Conservation (phyloP, 306 rosid genomes). For the Lotus japonicus region DNA sequence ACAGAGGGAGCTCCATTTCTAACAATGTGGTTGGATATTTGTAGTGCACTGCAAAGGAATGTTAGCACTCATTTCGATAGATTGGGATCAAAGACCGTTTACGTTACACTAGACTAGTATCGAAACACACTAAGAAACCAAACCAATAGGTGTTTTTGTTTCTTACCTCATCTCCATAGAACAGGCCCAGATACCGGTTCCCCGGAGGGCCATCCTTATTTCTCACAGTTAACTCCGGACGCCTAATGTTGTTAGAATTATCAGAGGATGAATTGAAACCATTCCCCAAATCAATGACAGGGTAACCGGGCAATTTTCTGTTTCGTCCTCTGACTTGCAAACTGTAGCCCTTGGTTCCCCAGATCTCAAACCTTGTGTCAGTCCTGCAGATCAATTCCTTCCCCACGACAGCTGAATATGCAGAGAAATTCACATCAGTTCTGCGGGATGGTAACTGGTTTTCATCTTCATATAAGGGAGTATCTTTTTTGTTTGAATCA, state of each 20-base stretch:
- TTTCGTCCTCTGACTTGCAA: constrained; percentile 77
- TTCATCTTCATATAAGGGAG: constrained; percentile 54
- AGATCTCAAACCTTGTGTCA: constrained; percentile 77
- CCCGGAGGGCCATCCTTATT: constrained; percentile 41
- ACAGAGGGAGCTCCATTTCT: not conserved
- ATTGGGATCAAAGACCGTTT: too few species aligned
- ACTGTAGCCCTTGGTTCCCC: constrained; percentile 85
- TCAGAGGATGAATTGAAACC: constrained; percentile 52
- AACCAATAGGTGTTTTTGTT: too few species aligned
- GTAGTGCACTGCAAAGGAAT: too few species aligned
- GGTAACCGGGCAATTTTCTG: constrained; percentile 79
- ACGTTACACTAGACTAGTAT: too few species aligned
- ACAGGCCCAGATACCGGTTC: constrained; percentile 63
- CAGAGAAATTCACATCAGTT: constrained; percentile 81
- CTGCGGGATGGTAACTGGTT: constrained; percentile 83
- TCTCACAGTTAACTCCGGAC: constrained; percentile 12
- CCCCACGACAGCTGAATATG: constrained; percentile 68
- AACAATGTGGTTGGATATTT: too few species aligned
- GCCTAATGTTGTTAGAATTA: constrained; percentile 24
- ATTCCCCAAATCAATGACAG: constrained; percentile 53
- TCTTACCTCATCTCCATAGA: constrained; percentile 70
- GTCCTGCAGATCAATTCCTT: constrained; percentile 71
- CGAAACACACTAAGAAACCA: too few species aligned
- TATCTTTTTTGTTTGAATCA: constrained; percentile 45
- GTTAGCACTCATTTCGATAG: too few species aligned